These are phyloP conservation scores for Dactylellina sp. DNA, from an alignment of 2,329 filamentous ascomycete genomes.

Conservation along the genomic window DNA sequence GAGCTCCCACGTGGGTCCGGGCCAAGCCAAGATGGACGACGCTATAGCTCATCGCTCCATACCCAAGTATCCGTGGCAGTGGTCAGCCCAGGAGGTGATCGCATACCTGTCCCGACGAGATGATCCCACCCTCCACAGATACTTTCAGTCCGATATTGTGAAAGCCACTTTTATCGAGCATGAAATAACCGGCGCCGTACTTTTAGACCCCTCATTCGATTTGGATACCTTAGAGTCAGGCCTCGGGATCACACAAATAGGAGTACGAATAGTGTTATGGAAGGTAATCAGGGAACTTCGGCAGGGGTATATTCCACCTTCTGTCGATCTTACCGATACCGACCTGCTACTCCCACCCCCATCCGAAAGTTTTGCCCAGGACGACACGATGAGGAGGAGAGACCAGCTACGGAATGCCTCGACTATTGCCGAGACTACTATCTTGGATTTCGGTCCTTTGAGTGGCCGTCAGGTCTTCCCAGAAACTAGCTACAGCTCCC, in stretches of 20 bases:
- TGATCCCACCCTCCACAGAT: neutral
- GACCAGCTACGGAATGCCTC: neutral
- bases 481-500: neutral
- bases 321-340: slow-evolving; percentile 11
- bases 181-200: slow-evolving; percentile 23
- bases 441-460: slow-evolving; percentile 27
- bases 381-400: neutral
- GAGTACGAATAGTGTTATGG: slow-evolving; percentile 15
- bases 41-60: neutral
- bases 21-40: too few relatives aligned
- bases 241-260: slow-evolving; percentile 19
- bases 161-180: slow-evolving; percentile 24
- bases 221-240: slow-evolving; percentile 7
- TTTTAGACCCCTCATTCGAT: slow-evolving; percentile 14
- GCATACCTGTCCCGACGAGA: slow-evolving; percentile 11
- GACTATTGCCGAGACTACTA: slow-evolving; percentile 15
- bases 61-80: slow-evolving; percentile 38
- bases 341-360: slow-evolving; percentile 27
- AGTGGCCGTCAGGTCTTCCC: neutral
- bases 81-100: slow-evolving; percentile 34
- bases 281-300: slow-evolving; percentile 18
- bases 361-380: neutral
- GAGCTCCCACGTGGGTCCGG: neutral
- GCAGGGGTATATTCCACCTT: neutral
- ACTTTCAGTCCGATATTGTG: slow-evolving; percentile 9